Base-by-base conservation (phyloP, 2,329 filamentous ascomycete species). In the Ophiostoma ulmi region DNA sequence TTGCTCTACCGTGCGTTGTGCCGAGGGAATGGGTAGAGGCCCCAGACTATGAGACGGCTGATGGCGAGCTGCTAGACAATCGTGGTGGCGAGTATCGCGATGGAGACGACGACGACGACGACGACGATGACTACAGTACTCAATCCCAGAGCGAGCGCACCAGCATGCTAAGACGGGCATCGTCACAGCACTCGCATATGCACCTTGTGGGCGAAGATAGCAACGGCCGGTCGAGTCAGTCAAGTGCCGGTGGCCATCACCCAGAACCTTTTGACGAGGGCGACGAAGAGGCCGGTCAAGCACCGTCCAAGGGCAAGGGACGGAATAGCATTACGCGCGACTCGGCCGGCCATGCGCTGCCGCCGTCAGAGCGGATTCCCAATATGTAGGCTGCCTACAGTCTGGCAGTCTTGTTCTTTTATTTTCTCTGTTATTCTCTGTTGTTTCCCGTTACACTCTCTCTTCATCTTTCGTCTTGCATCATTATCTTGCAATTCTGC, bases 1-100 rank as follows among this genome's bases (percentile, higher is more conserved):
- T 94, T 69, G 90, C 90, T 14, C 79, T 96, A 48, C 92, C 92
- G 17, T 96, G 92, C 78, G 86, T 96, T 26, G 91, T 96, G 66
- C 92, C 92, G 14, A 85, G 86, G 72, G 91, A 94, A 77, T 95
- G 92, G 92, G 87, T 95, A 73, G 87, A 90, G 65, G 89, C 91
- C 68, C 92, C 92, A 1, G 91, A 93, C 75, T 90, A 88, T 76
- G 90, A 92, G 72, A 89, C 86, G 20, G 88, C 87, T 44, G 90
- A 92, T 72, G 91, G 90, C 72, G 89, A 88, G 76, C 81, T 92
- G 72, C 79, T 93, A 70, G 79, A 80, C 39, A 83, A 84, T 72
- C 80, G 85, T 71, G 81, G 84, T n/a, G 84, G 84, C 72, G 83
- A 88, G 8, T 80, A 67, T 22, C 20, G 48, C 38, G 52, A 84